Conservation (phyloP, 2,329 filamentous ascomycete genomes). For the Cordyceps cicadae region DNA sequence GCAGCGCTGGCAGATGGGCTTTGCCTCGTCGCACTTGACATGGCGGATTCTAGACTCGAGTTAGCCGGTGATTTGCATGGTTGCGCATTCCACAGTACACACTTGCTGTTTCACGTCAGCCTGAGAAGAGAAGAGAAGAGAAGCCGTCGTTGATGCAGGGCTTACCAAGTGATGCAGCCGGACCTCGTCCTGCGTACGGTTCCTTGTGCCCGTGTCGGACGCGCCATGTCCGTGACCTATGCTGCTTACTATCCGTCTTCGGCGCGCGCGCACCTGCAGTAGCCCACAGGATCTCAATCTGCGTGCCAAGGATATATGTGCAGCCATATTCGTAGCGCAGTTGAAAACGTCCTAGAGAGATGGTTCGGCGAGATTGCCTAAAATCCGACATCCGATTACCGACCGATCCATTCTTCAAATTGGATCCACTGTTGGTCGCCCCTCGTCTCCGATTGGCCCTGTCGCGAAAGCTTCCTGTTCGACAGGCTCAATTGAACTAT, state of each 20-base stretch:
- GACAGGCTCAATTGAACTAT: too few species aligned
- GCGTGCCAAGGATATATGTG: too few species aligned
- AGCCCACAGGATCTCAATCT: not conserved
- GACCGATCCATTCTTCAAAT: not conserved
- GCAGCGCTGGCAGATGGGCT: constrained; percentile 12
- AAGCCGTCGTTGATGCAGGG: not conserved
- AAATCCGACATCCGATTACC: not conserved
- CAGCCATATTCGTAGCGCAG: too few species aligned
- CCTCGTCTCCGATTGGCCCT: not conserved
- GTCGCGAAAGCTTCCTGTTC: not conserved
- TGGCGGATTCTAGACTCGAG: constrained; percentile 13
- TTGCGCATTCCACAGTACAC: not conserved
- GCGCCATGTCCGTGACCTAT: not conserved
- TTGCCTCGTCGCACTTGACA: constrained; percentile 15
- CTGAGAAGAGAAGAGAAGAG: not conserved
- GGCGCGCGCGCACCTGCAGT: not conserved
- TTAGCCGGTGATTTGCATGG: not conserved
- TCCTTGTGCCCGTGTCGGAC: not conserved
- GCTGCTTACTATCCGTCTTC: not conserved
- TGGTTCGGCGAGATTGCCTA: not conserved
- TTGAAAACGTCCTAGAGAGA: too few species aligned
- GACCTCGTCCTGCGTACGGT: constrained; percentile 13
- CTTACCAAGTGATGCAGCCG: constrained; percentile 16
- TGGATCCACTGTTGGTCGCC: not conserved
- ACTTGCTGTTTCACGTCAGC: not conserved